These are phyloP conservation scores for Parathielavia appendiculata DNA, from an alignment of 495 filamentous ascomycete genomes.

Conservation along the genomic window DNA sequence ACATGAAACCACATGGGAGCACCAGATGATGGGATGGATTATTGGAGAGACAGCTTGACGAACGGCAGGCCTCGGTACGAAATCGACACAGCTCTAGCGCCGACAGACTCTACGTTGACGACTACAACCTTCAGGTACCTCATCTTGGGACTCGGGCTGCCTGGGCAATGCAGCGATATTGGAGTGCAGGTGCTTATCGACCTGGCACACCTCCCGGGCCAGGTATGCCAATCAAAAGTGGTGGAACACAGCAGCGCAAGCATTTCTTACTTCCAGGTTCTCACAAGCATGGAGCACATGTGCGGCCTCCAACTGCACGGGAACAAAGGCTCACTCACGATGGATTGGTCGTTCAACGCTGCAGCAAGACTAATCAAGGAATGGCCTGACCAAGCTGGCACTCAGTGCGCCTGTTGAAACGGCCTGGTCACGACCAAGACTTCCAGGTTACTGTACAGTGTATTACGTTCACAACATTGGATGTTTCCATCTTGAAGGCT, in stretches of 20 bases:
- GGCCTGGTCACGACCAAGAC: neutral
- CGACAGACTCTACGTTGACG: neutral
- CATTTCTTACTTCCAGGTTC: constrained; percentile 2
- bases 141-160: neutral
- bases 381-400: neutral
- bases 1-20: constrained; percentile 22
- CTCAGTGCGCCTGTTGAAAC: neutral
- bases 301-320: constrained; percentile 11
- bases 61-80: neutral
- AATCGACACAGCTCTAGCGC: constrained; percentile 8
- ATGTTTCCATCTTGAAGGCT: neutral
- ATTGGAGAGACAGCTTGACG: neutral
- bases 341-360: constrained; percentile 10
- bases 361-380: constrained; percentile 15
- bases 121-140: constrained; percentile 13
- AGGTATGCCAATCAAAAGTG: neutral
- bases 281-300: neutral
- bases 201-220: neutral
- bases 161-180: neutral
- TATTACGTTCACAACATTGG: neutral
- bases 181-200: constrained; percentile 5
- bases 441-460: neutral
- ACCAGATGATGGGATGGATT: constrained; percentile 20
- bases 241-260: neutral
- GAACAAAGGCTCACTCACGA: neutral